Evolutionary conservation across 23 red algal genomes (phyloP).

Genomic region (Gracilaria gracilis): DNA sequence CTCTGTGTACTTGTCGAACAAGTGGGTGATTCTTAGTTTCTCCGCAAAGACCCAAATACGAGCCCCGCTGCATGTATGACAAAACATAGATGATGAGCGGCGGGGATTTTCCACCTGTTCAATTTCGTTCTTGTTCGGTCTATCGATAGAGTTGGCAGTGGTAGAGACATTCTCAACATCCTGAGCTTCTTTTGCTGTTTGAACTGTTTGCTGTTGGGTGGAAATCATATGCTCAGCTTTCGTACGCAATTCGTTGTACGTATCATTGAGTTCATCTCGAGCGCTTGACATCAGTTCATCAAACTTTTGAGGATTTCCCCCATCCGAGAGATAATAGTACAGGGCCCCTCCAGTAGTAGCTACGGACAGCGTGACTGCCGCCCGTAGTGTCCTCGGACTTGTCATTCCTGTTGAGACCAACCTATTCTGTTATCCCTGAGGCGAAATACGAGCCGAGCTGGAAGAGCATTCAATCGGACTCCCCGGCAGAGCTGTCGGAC

Average conservation of each 20-base stretch:
- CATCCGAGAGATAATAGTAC: slow-evolving; percentile 69
- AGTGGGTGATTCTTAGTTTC: slow-evolving; percentile 53
- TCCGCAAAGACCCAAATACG: slow-evolving; percentile 83
- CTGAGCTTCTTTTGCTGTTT: not conserved
- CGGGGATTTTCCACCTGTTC: not conserved
- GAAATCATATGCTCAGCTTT: slow-evolving; percentile 18
- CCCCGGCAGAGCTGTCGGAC: too few species aligned
- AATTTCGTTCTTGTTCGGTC: not conserved
- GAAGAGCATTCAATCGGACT: too few species aligned
- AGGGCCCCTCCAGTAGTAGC: slow-evolving; percentile 57
- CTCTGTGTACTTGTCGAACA: slow-evolving; percentile 53
- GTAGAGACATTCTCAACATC: not conserved
- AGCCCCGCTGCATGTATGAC: slow-evolving; percentile 76
- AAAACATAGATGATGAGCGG: not conserved
- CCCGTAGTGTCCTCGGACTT: slow-evolving; percentile 33
- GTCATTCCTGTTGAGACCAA: slow-evolving; percentile 24
- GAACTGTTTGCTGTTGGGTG: not conserved
- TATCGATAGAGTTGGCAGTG: not conserved
- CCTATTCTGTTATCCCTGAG: not conserved
- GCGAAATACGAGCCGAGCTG: not conserved
- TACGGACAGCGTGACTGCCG: slow-evolving; percentile 46
- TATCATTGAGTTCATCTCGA: slow-evolving; percentile 9
- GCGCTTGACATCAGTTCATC: slow-evolving; percentile 4
- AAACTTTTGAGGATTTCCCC: slow-evolving; percentile 41
- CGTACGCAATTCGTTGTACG: not conserved